Base-by-base conservation (phyloP, 2,329 filamentous ascomycete genomes). In the Aspergillus sp. region DNA sequence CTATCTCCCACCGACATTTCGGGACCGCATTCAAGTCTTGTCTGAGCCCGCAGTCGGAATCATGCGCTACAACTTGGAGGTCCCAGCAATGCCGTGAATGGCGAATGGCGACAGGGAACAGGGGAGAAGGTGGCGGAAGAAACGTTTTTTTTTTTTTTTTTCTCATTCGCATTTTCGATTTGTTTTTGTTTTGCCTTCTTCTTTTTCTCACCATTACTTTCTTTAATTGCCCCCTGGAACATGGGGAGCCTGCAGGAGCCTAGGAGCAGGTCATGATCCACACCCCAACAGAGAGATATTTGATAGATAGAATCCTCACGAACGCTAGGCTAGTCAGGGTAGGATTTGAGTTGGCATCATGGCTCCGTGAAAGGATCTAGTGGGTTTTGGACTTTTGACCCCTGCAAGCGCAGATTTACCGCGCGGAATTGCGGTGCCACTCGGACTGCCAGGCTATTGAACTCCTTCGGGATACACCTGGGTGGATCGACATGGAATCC, bases 1-100 rank as follows among this genome's bases (percentile, higher is more conserved):
- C 52, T 39, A 52, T 61, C 56, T 61, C 57, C 63, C 62, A 63
- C 65, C 62, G 60, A 67, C 59, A 58, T 57, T 58, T 60, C 52
- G 49, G 47, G 24, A 52, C 55, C 36, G 49, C 55, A 58, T 60
- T 67, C 54, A 54, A 64, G 57, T 61, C 49, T 49, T 55, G 36
- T 54, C 51, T 39, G 47, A 56, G 55, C 55, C 49, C 36, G 26
- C 46, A 20, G 53, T 45, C 52, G 54, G 55, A 51, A 60, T 51
- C 52, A 51, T 32, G 55, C 55, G 45, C 60, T 60, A 60, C 55
- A 57, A 52, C 47, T 31, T 46, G 42, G 52, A 52, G 52, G 45
- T 24, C 32, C 54, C 36, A n/a, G 18, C 18, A 46, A 16, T 46
- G 18, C 24, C 6, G 39, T 45, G 45, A 2, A 36, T 52, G 56